A percentile compares a stretch with the other conserved stretches of the same genome.
Evolutionary conservation across 495 filamentous ascomycete species (phyloP).

Genomic region (Hypomontagnella monticulosa): DNA sequence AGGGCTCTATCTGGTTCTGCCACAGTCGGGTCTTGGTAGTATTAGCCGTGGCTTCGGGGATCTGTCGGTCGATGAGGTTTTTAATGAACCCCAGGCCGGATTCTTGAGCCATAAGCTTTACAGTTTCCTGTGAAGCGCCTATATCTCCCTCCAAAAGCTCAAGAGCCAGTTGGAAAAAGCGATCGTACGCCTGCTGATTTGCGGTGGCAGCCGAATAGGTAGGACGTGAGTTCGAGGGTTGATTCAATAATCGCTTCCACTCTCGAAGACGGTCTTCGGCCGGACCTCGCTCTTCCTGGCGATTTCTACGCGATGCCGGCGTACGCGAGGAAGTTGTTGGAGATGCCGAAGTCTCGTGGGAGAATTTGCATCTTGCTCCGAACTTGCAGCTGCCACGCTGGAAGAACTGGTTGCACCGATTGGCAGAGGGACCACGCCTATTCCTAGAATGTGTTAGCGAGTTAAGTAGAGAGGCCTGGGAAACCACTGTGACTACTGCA

Average conservation of each 20-base stretch:
- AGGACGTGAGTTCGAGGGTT: slow-evolving; percentile 19
- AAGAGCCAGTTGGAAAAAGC: slow-evolving; percentile 47
- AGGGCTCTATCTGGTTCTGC: slow-evolving; percentile 37
- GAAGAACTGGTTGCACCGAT: slow-evolving; percentile 24
- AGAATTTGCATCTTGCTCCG: slow-evolving; percentile 35
- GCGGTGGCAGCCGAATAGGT: neutral
- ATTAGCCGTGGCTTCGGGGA: slow-evolving; percentile 18
- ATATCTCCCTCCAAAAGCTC: slow-evolving; percentile 49
- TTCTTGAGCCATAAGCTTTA: slow-evolving; percentile 49
- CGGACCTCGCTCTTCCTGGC: neutral
- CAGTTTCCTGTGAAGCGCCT: slow-evolving; percentile 45
- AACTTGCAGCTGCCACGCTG: slow-evolving; percentile 30
- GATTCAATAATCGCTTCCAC: slow-evolving; percentile 42
- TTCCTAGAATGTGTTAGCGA: slow-evolving; percentile 26
- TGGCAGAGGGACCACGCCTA: neutral
- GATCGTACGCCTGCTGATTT: slow-evolving; percentile 11
- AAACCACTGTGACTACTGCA: neutral
- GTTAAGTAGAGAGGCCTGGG: neutral
- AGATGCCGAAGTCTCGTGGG: slow-evolving; percentile 22
- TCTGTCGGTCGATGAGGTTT: slow-evolving; percentile 44
- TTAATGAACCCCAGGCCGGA: slow-evolving; percentile 48
- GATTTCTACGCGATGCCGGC: neutral
- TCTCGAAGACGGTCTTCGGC: slow-evolving; percentile 38
- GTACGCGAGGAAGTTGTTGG: slow-evolving; percentile 5
- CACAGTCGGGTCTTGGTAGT: slow-evolving; percentile 29